Evolutionary conservation across 2,329 filamentous ascomycete species (phyloP), one percentile per base, ranked within the genome.

Genomic region (Apiospora koreana): DNA sequence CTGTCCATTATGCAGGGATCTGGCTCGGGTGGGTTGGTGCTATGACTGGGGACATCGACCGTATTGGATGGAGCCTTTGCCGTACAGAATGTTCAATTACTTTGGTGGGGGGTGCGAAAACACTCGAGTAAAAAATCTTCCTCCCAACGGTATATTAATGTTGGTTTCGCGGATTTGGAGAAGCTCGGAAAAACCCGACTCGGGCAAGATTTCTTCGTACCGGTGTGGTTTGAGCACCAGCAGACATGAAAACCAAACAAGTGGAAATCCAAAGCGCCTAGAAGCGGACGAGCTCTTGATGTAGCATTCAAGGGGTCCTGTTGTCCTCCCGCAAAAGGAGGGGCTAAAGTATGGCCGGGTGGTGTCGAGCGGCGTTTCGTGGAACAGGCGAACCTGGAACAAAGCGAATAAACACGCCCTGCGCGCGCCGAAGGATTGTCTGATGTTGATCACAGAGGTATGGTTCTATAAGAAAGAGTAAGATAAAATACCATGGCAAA

Each of bases 1-100:
- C 46, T 68, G 9, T 68, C 66, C 66, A 68, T 68, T 38, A 50
- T 48, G 66, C 45, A 48, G 41, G 43, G 45, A 31, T 68, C 45
- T 45, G 45, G n/a, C 23, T 68, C 66, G 66, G 4, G 54, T 38
- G 54, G 54, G 54, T 38, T 38, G 54, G 54, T 62, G 54, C 54
- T 62, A 62, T 62, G 54, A 62, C 54, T 62, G 31, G 31, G 54
- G 54, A n/a, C 54, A 38, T 62, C 54, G 54, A 62, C 28, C 54
- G 54, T 62, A 38, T 35, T 62, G 54, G 21, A 62, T 62, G 54
- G 54, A 62, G 54, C 54, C 54, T 62, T 6, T 62, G 18, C 54
- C 54, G 54, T 62, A 35, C 35, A n/a, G 54, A 35, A 18, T 38
- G 54, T 21, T 62, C 28, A 31, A 21, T 31, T 58, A 35, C 50